These are phyloP conservation scores for Colletotrichum sp. DNA, from an alignment of 2,329 filamentous ascomycete species.

Conservation along the genomic window DNA sequence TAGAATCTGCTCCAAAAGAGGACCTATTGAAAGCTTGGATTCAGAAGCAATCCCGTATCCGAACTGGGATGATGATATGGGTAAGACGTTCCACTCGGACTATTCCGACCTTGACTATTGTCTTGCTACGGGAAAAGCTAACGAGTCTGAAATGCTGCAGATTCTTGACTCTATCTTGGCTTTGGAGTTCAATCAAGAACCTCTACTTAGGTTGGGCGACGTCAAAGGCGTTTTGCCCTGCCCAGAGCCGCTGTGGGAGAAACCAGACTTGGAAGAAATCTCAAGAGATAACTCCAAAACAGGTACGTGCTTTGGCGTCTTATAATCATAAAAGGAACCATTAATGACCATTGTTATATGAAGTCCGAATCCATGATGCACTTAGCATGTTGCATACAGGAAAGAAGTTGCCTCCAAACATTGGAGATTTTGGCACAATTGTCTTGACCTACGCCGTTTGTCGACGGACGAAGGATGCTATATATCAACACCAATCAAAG, in stretches of 20 bases:
- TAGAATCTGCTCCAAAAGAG: background rate
- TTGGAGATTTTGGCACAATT: constrained; percentile 30
- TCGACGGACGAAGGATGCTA: constrained; percentile 34
- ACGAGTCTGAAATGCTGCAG: background rate
- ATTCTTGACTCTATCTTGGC: constrained; percentile 11
- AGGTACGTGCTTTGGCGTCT: background rate
- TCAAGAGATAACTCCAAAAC: background rate
- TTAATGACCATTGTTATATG: background rate
- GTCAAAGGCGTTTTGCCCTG: constrained; percentile 8
- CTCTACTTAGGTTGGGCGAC: constrained; percentile 15
- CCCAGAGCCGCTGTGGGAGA: constrained; percentile 14
- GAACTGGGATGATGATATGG: background rate
- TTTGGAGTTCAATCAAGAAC: background rate
- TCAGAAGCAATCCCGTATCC: background rate
- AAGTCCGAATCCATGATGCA: background rate
- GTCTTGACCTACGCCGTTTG: constrained; percentile 39
- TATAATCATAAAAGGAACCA: background rate
- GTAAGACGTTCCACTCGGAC: background rate
- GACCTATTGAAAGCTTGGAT: background rate
- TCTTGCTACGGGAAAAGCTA: background rate
- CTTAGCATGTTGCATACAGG: background rate
- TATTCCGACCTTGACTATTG: background rate
- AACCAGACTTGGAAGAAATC: background rate
- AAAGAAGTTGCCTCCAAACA: background rate
- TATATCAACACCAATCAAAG: constrained; percentile 27